Evolutionary conservation across 495 filamentous ascomycete species (phyloP).

Genomic region (Neurospora sp.): DNA sequence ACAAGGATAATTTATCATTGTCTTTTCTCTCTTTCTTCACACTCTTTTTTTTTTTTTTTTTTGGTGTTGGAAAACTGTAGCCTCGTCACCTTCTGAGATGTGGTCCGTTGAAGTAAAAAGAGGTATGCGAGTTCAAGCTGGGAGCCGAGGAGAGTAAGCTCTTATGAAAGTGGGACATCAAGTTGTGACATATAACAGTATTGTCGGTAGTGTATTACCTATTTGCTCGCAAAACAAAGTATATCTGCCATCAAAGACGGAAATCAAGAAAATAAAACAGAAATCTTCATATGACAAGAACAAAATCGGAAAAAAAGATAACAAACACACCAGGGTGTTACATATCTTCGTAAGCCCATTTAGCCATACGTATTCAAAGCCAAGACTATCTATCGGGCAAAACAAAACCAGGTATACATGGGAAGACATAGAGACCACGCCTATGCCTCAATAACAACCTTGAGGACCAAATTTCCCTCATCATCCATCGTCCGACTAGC

Average conservation of each 20-base stretch:
- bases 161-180: too few species aligned
- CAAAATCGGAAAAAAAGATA: not conserved
- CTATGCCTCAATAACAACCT: slow-evolving; percentile 66
- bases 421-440: not conserved
- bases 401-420: not conserved
- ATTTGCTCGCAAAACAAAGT: not conserved
- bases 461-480: slow-evolving; percentile 66
- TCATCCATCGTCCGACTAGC: slow-evolving; percentile 74
- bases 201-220: not conserved
- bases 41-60: too few species aligned
- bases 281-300: not conserved
- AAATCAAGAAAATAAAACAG: not conserved
- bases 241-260: not conserved
- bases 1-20: too few species aligned
- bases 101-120: not conserved
- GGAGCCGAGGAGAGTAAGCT: too few species aligned
- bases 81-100: too few species aligned
- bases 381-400: slow-evolving; percentile 1
- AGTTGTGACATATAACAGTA: not conserved
- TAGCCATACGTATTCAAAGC: not conserved
- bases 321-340: not conserved
- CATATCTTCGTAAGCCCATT: not conserved
- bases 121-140: too few species aligned
- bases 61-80: too few species aligned
- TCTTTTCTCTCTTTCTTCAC: too few species aligned